Evolutionary conservation across 1,139 yeast species (phyloP).

Genomic region (Suhomyces coccinellae): DNA sequence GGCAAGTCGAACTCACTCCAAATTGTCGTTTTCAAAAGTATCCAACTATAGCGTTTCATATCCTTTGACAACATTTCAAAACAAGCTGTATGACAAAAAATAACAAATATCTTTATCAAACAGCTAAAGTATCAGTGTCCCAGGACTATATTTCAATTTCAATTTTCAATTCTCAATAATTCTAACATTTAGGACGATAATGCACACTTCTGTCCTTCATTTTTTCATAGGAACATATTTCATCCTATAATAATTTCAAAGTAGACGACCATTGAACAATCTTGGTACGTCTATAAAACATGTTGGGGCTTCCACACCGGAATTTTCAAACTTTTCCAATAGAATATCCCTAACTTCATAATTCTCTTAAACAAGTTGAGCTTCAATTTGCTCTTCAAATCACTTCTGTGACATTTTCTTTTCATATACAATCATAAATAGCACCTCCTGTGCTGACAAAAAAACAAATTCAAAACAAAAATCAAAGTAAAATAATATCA

Average conservation of each 20-base stretch:
- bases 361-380: background rate
- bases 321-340: too few relatives aligned
- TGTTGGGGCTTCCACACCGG: too few relatives aligned
- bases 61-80: too few relatives aligned
- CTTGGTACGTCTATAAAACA: too few relatives aligned
- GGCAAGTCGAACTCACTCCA: background rate
- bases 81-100: too few relatives aligned
- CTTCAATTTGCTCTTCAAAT: background rate
- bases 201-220: background rate
- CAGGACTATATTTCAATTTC: background rate
- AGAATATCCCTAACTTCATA: background rate
- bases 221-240: too few relatives aligned
- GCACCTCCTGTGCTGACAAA: constrained; percentile 1
- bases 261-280: too few relatives aligned
- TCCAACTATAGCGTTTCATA: background rate
- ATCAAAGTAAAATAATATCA: background rate
- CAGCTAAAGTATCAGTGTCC: background rate
- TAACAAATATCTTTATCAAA: too few relatives aligned
- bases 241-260: too few relatives aligned
- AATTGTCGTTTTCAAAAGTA: background rate
- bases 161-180: background rate
- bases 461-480: background rate
- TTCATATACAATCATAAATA: constrained; percentile 2
- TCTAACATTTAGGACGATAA: background rate
- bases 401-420: background rate